Evolutionary conservation across 257 asterid species (phyloP).

Genomic region (Voacanga thouarsii): DNA sequence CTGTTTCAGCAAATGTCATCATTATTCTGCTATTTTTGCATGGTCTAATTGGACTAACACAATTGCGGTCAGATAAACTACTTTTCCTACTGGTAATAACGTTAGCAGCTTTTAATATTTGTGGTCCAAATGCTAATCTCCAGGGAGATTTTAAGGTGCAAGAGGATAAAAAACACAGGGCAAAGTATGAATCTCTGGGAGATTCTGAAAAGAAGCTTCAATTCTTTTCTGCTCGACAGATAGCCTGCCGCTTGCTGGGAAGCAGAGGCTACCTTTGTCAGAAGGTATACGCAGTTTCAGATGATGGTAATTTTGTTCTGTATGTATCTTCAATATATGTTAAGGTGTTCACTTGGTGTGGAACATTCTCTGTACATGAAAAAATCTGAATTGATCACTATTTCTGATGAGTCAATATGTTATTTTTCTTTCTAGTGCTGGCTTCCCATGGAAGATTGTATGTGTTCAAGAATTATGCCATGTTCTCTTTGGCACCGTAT

Average conservation of each 20-base stretch:
- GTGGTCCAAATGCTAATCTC: constrained; percentile 5
- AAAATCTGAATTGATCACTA: neutral
- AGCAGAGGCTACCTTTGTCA: constrained; percentile 95
- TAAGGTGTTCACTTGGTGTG: no score
- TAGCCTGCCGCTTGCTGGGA: constrained; percentile 94
- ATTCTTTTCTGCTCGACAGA: constrained; percentile 91
- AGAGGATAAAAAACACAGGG: constrained; percentile 90
- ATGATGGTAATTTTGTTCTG: constrained; percentile 1
- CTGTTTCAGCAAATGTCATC: neutral
- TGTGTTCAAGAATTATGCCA: constrained; percentile 58
- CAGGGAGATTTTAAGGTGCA: constrained; percentile 91
- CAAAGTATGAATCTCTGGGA: constrained; percentile 58
- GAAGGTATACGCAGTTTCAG: constrained; percentile 44
- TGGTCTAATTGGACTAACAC: neutral
- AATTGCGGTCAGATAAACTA: neutral
- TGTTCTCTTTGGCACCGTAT: constrained; percentile 59
- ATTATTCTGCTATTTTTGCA: neutral
- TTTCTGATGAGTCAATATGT: neutral
- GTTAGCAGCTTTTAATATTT: neutral
- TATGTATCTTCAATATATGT: neutral
- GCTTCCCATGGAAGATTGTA: constrained; percentile 80
- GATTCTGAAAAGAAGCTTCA: constrained; percentile 77
- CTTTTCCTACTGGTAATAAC: neutral
- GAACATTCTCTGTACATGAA: constrained; percentile 12
- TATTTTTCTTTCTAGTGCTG: constrained; percentile 59